phyloP scores from a whole-genome alignment of 2,329 filamentous ascomycete genomes.

The Xylaria sp. region DNA sequence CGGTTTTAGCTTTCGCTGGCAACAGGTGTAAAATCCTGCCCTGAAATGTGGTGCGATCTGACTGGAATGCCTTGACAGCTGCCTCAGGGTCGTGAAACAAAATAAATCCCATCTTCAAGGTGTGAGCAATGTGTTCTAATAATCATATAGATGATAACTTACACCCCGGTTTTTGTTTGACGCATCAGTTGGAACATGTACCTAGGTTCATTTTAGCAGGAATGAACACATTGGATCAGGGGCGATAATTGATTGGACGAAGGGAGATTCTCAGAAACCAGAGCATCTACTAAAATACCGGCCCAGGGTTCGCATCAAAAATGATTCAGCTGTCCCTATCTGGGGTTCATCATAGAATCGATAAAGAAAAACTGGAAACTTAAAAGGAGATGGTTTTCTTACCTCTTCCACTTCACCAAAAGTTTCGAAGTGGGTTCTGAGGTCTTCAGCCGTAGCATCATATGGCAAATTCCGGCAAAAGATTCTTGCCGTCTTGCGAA shows the following conservation, averaged over 20 bases:
- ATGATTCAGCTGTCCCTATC: constrained; percentile 99
- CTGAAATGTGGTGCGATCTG: constrained; percentile 89
- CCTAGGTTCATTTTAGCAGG: constrained; percentile 62
- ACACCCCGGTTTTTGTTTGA: constrained; percentile 76
- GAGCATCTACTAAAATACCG: constrained; percentile 99
- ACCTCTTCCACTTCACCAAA: constrained; percentile 89
- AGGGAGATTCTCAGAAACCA: constrained; percentile 73
- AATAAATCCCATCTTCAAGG: constrained; percentile 72
- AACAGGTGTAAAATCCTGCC: constrained; percentile 91
- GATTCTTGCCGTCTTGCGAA: constrained; percentile 75
- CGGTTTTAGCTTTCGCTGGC: constrained; percentile 80
- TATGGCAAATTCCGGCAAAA: constrained; percentile 92
- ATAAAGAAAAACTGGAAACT: constrained; percentile 20
- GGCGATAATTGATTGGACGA: constrained; percentile 37
- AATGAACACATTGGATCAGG: constrained; percentile 34
- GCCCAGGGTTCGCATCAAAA: constrained; percentile 90
- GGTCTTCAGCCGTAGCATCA: constrained; percentile 75
- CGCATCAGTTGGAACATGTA: constrained; percentile 81
- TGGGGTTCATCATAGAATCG: constrained; percentile 86
- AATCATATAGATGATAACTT: constrained; percentile 11
- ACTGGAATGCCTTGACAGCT: constrained; percentile 78
- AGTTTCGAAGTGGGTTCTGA: constrained; percentile 71
- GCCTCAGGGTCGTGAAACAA: constrained; percentile 74
- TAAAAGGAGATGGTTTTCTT: constrained; percentile 51
- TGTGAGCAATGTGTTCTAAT: constrained; percentile 19